phyloP scores from a whole-genome alignment of 176 grass and related monocot genomes.

The Tuctoria greenei region DNA sequence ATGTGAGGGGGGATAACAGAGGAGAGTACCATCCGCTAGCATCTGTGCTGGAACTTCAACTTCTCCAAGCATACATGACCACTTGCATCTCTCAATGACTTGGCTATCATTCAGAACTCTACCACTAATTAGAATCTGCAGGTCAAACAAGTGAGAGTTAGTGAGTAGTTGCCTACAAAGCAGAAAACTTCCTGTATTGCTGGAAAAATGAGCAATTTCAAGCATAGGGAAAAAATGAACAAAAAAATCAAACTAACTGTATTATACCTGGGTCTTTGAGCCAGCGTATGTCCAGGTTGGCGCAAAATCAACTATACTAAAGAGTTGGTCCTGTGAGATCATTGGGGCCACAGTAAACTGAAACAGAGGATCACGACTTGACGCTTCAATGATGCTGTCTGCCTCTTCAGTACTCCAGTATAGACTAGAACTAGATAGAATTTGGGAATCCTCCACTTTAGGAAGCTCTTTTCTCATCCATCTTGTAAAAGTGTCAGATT shows the following conservation, averaged over 20 bases:
- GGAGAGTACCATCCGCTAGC: constrained; percentile 52
- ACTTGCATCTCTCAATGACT: constrained; percentile 53
- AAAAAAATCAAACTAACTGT: no score
- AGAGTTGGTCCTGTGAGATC: constrained; percentile 80
- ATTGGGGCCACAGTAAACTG: constrained; percentile 60
- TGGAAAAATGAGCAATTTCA: no score
- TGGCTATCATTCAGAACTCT: constrained; percentile 54
- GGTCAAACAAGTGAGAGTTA: constrained; percentile 20
- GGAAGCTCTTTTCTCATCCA: constrained; percentile 80
- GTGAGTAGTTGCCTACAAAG: background rate
- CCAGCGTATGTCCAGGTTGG: constrained; percentile 72
- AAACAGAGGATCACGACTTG: constrained; percentile 59
- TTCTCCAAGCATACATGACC: constrained; percentile 99
- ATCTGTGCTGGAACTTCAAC: constrained; percentile 73
- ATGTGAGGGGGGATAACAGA: constrained; percentile 60
- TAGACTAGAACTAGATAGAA: constrained; percentile 54
- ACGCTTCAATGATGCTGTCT: constrained; percentile 55
- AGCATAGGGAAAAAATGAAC: no score
- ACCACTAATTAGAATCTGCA: constrained; percentile 72
- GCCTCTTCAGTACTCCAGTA: constrained; percentile 66
- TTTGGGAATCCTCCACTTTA: constrained; percentile 61
- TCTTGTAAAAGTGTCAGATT: constrained; percentile 79
- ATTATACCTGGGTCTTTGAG: constrained; percentile 66
- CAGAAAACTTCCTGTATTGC: no score
- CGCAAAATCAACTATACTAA: constrained; percentile 81